Evolutionary conservation across 2,329 filamentous ascomycete species (phyloP).

Genomic region (Dendryphion nanum): DNA sequence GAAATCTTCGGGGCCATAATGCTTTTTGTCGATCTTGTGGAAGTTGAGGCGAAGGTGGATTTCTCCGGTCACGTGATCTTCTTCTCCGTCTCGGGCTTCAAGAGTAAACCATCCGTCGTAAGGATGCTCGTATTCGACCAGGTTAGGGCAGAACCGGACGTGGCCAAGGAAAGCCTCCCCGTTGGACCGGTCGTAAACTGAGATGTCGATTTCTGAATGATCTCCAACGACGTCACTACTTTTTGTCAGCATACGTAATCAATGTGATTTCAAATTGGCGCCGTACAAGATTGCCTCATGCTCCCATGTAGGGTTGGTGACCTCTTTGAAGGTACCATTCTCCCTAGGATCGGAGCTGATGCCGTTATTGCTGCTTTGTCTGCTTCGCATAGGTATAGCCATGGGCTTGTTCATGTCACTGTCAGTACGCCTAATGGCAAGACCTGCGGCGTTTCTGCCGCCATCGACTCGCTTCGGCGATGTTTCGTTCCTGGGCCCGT

Average conservation of each 20-base stretch:
- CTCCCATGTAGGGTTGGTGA: conserved; percentile 91
- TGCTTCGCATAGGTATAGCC: conserved; percentile 95
- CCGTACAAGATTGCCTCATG: conserved; percentile 93
- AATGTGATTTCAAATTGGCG: conserved; percentile 1
- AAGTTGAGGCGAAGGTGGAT: conserved; percentile 85
- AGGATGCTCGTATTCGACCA: conserved; percentile 66
- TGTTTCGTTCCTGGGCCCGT: conserved; percentile 68
- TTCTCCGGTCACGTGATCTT: conserved; percentile 76
- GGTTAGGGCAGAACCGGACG: conserved; percentile 73
- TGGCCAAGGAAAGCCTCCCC: conserved; percentile 92
- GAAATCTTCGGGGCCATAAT: conserved; percentile 93
- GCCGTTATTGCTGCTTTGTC: conserved; percentile 96
- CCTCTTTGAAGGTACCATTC: conserved; percentile 57
- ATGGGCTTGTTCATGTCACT: conserved; percentile 83
- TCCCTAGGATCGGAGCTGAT: conserved; percentile 56
- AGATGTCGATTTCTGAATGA: conserved; percentile 86
- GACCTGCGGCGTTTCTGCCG: conserved; percentile 30
- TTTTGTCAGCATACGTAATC: conserved; percentile 17
- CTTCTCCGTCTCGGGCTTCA: conserved; percentile 75
- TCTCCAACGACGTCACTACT: conserved; percentile 86
- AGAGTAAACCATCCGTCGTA: conserved; percentile 85
- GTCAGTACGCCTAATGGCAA: conserved; percentile 62
- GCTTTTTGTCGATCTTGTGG: conserved; percentile 78
- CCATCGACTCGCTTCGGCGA: conserved; percentile 36
- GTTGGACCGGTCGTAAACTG: conserved; percentile 82